phyloP scores from a whole-genome alignment of 257 asterid species.

The Solanum corneliomulleri region DNA sequence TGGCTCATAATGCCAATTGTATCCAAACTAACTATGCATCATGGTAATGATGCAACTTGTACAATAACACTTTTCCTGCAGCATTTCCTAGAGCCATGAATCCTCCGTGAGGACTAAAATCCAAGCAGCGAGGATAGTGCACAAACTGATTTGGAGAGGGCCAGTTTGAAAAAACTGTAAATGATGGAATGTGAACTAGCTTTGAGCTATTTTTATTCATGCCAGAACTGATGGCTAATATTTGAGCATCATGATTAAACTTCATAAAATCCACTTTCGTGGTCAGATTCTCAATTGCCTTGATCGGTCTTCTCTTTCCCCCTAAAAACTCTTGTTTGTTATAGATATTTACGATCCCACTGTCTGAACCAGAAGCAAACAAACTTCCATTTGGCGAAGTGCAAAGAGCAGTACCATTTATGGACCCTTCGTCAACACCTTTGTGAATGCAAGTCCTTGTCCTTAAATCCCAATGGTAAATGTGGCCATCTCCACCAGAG shows the following conservation, averaged over 20 bases:
- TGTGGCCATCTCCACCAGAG: slow-evolving; percentile 83
- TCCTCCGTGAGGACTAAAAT: slow-evolving; percentile 92
- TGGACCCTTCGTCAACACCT: slow-evolving; percentile 90
- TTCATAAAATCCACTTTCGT: slow-evolving; percentile 73
- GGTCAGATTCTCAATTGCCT: slow-evolving; percentile 63
- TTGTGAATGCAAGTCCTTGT: slow-evolving; percentile 70
- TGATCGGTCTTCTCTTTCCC: slow-evolving; percentile 74
- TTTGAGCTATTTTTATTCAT: slow-evolving; percentile 79
- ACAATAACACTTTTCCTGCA: slow-evolving; percentile 64
- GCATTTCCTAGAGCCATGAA: slow-evolving; percentile 86
- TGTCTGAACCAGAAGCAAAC: slow-evolving; percentile 93
- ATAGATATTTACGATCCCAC: slow-evolving; percentile 78
- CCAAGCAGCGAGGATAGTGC: slow-evolving; percentile 61
- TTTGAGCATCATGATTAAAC: slow-evolving; percentile 62
- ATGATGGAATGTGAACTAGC: slow-evolving; percentile 62
- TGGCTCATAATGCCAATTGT: background rate
- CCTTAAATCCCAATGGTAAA: slow-evolving; percentile 84
- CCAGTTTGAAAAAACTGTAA: slow-evolving; percentile 80
- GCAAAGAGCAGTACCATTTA: slow-evolving; percentile 62
- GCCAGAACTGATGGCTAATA: slow-evolving; percentile 70
- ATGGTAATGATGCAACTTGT: slow-evolving; percentile 86
- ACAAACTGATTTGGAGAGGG: slow-evolving; percentile 41
- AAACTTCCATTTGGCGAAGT: slow-evolving; percentile 53
- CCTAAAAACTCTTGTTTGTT: slow-evolving; percentile 55
- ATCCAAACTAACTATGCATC: slow-evolving; percentile 33